Base-by-base conservation (phyloP, 1,284 basidiomycete genomes). In the Sphagnurus paluster region DNA sequence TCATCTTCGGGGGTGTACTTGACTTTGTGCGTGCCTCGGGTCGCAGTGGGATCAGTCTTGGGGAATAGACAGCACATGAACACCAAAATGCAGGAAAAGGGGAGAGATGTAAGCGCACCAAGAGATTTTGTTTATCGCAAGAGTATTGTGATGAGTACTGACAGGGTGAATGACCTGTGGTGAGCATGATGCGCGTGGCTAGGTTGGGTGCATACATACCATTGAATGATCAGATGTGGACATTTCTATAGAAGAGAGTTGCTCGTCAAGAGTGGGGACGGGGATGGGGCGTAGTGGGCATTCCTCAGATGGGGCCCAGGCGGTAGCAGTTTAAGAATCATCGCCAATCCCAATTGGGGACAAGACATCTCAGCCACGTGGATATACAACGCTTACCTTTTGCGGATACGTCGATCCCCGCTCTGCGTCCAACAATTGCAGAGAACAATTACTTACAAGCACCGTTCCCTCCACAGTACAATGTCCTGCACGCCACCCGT, bases 1-100 rank as follows among this genome's bases (percentile, higher is more conserved):
- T 77, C 72, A 14, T 74, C 68, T 21, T 71, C 66, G 19, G 69
- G 64, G 11, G 70, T 67, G 49, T 82, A 84, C 61, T 78, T 78
- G 36, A 84, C 66, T 65, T 79, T 82, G 46, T 77, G 74, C 1
- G 72, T 73, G 32, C 81, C 80, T 30, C 56, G 53, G 13, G 56
- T 19, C 40, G 16, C 28, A 13, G 34, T 17, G 16, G 16, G 14
- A 17, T 51, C 38, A 29, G 35, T 20, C 43, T 45, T n/a, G n/a
- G n/a, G 36, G 17, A 39, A 16, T 25, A 24, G 4, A 16, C 3
- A 21, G 20, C 13, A 32, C 5, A 16, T 43, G 11, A 36, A 34
- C 4, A 38, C 25, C n/a, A 20, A 14, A 2, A 24, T 24, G 6
- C 7, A 11, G n/a, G 8, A 7, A 10, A 17, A 17, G 13, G 1